phyloP scores from a whole-genome alignment of 1,284 basidiomycete species.

The Stereum hirsutum region DNA sequence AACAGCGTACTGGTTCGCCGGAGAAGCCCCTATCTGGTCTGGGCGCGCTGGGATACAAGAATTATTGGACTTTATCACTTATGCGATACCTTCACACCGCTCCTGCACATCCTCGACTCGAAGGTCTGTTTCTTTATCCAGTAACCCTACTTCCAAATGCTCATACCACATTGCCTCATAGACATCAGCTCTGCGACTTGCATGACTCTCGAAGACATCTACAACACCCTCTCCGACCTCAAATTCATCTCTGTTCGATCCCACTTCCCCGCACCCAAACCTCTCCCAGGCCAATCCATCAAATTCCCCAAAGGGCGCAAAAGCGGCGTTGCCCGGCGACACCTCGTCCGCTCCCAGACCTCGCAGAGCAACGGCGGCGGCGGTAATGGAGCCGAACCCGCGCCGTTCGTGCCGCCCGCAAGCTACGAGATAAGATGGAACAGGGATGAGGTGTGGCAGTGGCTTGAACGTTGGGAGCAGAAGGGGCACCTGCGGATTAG shows the following conservation, averaged over 20 bases:
- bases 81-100: slow-evolving; percentile 72
- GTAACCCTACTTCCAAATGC: slow-evolving; percentile 5
- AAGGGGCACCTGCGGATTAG: slow-evolving; percentile 80
- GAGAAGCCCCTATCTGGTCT: slow-evolving; percentile 90
- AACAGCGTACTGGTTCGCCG: slow-evolving; percentile 79
- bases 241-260: slow-evolving; percentile 63
- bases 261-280: slow-evolving; percentile 37
- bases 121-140: slow-evolving; percentile 46
- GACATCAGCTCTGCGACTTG: slow-evolving; percentile 85
- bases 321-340: slow-evolving; percentile 51
- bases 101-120: slow-evolving; percentile 53
- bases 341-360: slow-evolving; percentile 50
- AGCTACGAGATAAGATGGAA: slow-evolving; percentile 78
- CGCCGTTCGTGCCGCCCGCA: slow-evolving; percentile 59
- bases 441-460: slow-evolving; percentile 54
- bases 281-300: slow-evolving; percentile 64
- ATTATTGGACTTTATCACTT: slow-evolving; percentile 92
- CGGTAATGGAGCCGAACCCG: slow-evolving; percentile 26
- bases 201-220: slow-evolving; percentile 89
- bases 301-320: slow-evolving; percentile 63
- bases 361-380: slow-evolving; percentile 35
- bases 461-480: slow-evolving; percentile 62
- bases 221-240: slow-evolving; percentile 68
- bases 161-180: slow-evolving; percentile 21
- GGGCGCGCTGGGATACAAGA: slow-evolving; percentile 87